Evolutionary conservation across 169 alveolate species (phyloP), one percentile per base, ranked within the genome.

Genomic region (Eimeria sp.): DNA sequence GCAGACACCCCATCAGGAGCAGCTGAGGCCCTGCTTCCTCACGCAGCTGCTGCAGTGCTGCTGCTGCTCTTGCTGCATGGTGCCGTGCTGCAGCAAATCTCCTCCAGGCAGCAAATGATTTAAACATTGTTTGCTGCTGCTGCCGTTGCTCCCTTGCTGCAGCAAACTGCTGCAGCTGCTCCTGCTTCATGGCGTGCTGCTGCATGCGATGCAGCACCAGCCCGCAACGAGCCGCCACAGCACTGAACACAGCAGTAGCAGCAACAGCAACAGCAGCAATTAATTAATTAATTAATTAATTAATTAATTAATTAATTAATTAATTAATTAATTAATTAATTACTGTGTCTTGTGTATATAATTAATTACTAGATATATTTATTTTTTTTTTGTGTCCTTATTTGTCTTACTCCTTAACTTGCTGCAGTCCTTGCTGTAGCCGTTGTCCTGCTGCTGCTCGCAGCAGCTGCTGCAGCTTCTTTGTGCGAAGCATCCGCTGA

Each of bases 151-250:
- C 25, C 47, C 90, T 10, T n/a, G 70, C 73, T 14, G 90, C 90
- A 82, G 90, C 70, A 49, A 82, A 82, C 47, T 47, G 67, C 90
- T 82, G 90, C 73, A 82, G 90, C 73, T 54, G 67, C 70, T 82
- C 90, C 72, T 82, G 90, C 47, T 82, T 14, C 90, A 51, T 70
- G 25, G 73, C 90, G 47, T 82, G 90, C n/a, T 49, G 47, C 45
- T 82, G 90, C 90, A 82, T 82, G 72, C 67, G 90, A 70, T 82
- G 90, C 90, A 82, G 72, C 73, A 82, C 90, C 51, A 82, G 13
- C n/a, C 51, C 58, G 90, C 90, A 82, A 11, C 72, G 90, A 27
- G 47, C 30, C 72, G 49, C 51, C 43, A 82, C 90, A 7, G 49
- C 47, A 30, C 90, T 82, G 90, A n/a, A 82, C 4, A 40, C 73